Base-by-base conservation (phyloP, 495 filamentous ascomycete species). In the Annulohypoxylon maeteangense region DNA sequence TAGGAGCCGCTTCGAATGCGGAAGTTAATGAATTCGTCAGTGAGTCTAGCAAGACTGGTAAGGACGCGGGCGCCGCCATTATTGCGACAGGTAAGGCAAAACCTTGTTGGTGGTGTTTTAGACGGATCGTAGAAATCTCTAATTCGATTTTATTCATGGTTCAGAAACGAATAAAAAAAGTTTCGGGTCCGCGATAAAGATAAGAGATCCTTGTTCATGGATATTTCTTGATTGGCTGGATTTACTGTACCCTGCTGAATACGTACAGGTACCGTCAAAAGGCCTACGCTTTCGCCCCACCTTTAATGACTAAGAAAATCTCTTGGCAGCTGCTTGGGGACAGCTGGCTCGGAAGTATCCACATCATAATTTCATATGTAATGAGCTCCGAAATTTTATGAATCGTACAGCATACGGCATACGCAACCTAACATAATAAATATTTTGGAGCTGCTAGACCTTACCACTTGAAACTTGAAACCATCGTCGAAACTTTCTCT, bases 21-120 rank as follows among this genome's bases (percentile, higher is more conserved):
- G 87, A 87, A 2, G 79, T 79, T 0, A 96, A 77, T 34, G 91
- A 93, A 16, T 85, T 82, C 2, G 85, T 89, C 22, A 93, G 80
- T 3, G 82, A 86, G 50, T 90, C 85, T 58, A 93, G 83, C 57
- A 94, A 76, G 11, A 82, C 82, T 70, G 88, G 81, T 5, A 91
- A 61, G 3, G 84, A 82, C 11, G 83, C 78, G 16, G 80, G 78
- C 53, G 79, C 78, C 45, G 86, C 85, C 86, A 87, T 89, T 38
- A 66, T 56, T 7, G 16, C 10, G 50, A 11, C 12, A 8, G 29
- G 7, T n/a, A 36, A 56, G 32, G 14, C 8, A 4, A 56, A 18
- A 38, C 11, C 10, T 40, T 27, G 7, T 40, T 3, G 14, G 14
- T 11, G 27, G 1, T 40, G 32, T 20, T 38, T 48, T 40, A 14